These are phyloP conservation scores for Medicago lupulina DNA, from an alignment of 306 rosid species.

Conservation along the genomic window DNA sequence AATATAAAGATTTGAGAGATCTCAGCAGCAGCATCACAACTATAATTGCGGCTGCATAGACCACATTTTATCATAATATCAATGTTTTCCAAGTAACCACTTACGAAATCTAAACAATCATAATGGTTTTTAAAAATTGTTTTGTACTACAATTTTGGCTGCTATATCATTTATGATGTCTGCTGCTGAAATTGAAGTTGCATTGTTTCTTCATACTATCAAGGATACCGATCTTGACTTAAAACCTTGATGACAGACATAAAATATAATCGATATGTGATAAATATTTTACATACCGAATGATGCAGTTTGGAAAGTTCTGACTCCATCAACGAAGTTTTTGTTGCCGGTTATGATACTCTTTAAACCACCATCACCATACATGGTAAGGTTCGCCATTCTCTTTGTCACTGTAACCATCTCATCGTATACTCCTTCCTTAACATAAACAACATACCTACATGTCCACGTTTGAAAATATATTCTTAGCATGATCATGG, in stretches of 20 bases:
- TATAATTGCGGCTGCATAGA: background rate
- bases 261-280: background rate
- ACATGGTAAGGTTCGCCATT: slow-evolving; percentile 72
- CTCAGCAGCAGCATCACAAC: background rate
- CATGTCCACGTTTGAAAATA: slow-evolving; percentile 18
- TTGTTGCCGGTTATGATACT: slow-evolving; percentile 76
- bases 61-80: background rate
- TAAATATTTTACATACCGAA: slow-evolving; percentile 58
- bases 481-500: background rate
- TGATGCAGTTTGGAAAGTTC: slow-evolving; percentile 75
- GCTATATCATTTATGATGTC: background rate
- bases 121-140: too few relatives aligned
- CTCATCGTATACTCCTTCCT: slow-evolving; percentile 80
- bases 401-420: slow-evolving; percentile 58
- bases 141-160: background rate
- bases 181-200: background rate
- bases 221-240: too few relatives aligned
- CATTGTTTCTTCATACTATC: too few relatives aligned
- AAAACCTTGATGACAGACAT: too few relatives aligned
- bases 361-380: slow-evolving; percentile 83
- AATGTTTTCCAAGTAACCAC: background rate
- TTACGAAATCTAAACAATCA: too few relatives aligned
- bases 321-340: slow-evolving; percentile 69
- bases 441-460: slow-evolving; percentile 83
- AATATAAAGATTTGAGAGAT: background rate